Conservation (phyloP, 208 protist species). For the Acanthamoeba healyi region DNA sequence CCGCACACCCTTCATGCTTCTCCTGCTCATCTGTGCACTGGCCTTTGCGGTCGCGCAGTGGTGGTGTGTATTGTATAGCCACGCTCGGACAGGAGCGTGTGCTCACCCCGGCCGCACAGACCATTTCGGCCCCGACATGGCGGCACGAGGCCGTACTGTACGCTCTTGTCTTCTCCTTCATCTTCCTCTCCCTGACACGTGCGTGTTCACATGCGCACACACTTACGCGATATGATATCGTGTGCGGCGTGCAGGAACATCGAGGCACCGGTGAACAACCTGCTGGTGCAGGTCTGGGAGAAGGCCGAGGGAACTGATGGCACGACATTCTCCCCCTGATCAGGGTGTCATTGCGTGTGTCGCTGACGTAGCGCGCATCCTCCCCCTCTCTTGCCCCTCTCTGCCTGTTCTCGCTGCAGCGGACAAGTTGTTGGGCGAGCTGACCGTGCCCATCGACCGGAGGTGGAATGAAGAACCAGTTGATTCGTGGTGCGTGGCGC, state of each 20-base stretch:
- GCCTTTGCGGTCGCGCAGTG: neutral
- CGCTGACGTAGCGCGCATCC: no score
- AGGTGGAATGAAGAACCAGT: conserved; percentile 21
- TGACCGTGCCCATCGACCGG: neutral
- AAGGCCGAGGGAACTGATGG: conserved; percentile 4
- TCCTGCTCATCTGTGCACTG: neutral
- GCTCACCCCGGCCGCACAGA: neutral
- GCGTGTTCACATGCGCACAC: no score
- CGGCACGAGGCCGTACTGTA: conserved; percentile 39
- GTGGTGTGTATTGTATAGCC: conserved; percentile 15
- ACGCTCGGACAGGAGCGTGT: neutral
- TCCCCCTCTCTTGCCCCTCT: no score
- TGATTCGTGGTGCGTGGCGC: neutral
- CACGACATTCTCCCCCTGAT: neutral
- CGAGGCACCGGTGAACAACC: conserved; percentile 16
- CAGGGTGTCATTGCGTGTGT: no score
- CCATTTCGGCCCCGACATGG: neutral
- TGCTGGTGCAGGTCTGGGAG: neutral
- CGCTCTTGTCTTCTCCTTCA: neutral
- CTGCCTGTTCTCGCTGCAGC: neutral
- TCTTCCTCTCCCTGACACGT: neutral
- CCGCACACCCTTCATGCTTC: neutral
- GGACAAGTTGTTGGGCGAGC: neutral
- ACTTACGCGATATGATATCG: neutral
- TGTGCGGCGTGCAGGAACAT: neutral